Evolutionary conservation across 345 rosid species (phyloP), one percentile per base, ranked within the genome.

Genomic region (Laguncularia racemosa): DNA sequence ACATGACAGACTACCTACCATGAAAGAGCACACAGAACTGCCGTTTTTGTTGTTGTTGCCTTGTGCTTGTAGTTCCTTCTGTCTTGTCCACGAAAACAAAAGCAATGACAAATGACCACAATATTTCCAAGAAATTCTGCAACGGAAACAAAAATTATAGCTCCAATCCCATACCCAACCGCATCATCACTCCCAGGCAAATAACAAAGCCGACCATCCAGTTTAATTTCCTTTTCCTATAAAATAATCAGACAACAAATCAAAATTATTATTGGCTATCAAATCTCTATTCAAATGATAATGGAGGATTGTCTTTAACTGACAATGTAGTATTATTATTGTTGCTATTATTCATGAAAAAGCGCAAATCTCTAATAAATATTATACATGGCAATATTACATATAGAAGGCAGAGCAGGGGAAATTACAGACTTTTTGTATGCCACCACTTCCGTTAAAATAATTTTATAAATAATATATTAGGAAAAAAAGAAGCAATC

Each of bases 101-200:
- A 68, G 52, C 58, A 58, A 20, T 33, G 16, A 16, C 76, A 75
- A 45, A 84, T 44, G 4, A 71, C 45, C 17, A 81, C 14, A n/a
- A n/a, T n/a, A 66, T 75, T 84, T 43, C 91, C 95, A 15, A 82
- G 20, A 55, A 65, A 16, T 55, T 88, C 91, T 40, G 91, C 91
- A 17, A 70, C 50, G 19, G 65, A 67, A 3, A 85, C 67, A 58
- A 79, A 85, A 50, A 64, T 46, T 16, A 88, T 14, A 13, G 91
- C 84, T 3, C 71, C 80, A 26, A 75, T 53, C 59, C 96, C 96
- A 38, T 72, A 78, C 53, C 65, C 71, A 50, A 72, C 74, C 21
- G 89, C 84, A 14, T 28, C 84, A 14, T 28, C 60, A 52, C 82
- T 83, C 17, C 56, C 61, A 0, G 85, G 85, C 66, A 83, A 53